phyloP scores from a whole-genome alignment of 768 basidiomycete species.

The Trichaptum fuscoviolaceum region DNA sequence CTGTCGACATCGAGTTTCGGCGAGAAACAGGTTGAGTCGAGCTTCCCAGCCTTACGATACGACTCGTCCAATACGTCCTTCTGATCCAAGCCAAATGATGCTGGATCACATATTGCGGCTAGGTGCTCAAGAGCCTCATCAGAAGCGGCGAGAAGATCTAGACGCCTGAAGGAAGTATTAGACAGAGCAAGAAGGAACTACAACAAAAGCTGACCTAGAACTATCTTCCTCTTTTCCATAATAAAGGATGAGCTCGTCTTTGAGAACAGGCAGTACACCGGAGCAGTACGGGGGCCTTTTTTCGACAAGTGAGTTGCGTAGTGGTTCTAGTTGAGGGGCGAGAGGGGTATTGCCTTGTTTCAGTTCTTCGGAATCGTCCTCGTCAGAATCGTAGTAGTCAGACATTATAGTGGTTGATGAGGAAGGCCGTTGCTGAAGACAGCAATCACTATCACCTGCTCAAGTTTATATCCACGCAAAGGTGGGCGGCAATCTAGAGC shows the following conservation, averaged over 20 bases:
- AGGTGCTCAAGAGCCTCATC: constrained; percentile 12
- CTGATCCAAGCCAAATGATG: constrained; percentile 33
- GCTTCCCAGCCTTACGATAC: constrained; percentile 42
- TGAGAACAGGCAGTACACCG: constrained; percentile 9
- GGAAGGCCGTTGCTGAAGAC: no score
- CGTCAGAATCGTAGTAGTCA: neutral
- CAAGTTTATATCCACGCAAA: no score
- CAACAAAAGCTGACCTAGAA: neutral
- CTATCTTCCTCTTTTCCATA: constrained; percentile 6
- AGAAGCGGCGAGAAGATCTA: constrained; percentile 10
- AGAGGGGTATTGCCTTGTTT: neutral
- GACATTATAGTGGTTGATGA: no score
- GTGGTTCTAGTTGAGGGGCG: constrained; percentile 7
- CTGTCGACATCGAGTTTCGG: neutral
- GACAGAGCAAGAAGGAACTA: neutral
- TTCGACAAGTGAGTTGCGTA: constrained; percentile 11
- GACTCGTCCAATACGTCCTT: constrained; percentile 38
- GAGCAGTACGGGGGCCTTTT: constrained; percentile 13
- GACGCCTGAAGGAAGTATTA: constrained; percentile 5
- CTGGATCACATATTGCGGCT: constrained; percentile 24
- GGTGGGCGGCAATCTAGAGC: no score
- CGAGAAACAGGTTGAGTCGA: constrained; percentile 32
- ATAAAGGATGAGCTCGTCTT: constrained; percentile 13
- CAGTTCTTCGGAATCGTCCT: neutral
- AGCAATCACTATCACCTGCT: no score